Base-by-base conservation (phyloP, 371 early-diverging fungal genomes). In the Rhizomucor miehei region DNA sequence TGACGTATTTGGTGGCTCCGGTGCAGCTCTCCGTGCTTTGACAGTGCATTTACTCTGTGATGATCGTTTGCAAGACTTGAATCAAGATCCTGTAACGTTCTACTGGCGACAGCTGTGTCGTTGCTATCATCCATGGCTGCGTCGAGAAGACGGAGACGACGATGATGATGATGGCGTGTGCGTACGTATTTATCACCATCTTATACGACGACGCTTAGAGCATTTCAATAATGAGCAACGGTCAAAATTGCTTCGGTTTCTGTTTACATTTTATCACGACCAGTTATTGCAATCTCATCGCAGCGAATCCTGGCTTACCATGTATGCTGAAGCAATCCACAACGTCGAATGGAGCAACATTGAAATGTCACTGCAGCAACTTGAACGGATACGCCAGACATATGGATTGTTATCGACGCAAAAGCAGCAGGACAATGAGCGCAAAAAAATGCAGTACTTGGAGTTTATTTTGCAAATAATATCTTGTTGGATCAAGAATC, bases 261-360 rank as follows among this genome's bases (percentile, higher is more conserved):
- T 56, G 13, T 56, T 56, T 35, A 41, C 44, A 6, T 50, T 44
- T 12, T 56, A 56, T 36, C 57, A 56, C 19, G 44, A 49, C 16
- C n/a, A 25, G 48, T 23, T 51, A 10, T 23, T 56, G 19, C 44
- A 21, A n/a, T 44, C 19, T 9, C 17, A 16, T 11, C 17, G 16
- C 8, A 36, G 44, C 6, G 45, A 37, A 8, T 44, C 14, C 34
- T 56, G 51, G 45, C 16, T 56, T 6, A 37, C 44, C 35, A 34
- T 19, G 21, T 48, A 34, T 36, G 57, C 38, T 11, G 20, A 44
- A 10, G 45, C 51, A 8, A n/a, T 56, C 9, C 1, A 34, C 19
- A 36, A 13, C 1, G 20, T 56, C 11, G 19, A 49, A 2, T 56
- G 57, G 57, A 23, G n/a, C 13, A 16, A 44, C 25, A n/a, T 56